phyloP scores from a whole-genome alignment of 306 rosid species.

The Alnus rubra region DNA sequence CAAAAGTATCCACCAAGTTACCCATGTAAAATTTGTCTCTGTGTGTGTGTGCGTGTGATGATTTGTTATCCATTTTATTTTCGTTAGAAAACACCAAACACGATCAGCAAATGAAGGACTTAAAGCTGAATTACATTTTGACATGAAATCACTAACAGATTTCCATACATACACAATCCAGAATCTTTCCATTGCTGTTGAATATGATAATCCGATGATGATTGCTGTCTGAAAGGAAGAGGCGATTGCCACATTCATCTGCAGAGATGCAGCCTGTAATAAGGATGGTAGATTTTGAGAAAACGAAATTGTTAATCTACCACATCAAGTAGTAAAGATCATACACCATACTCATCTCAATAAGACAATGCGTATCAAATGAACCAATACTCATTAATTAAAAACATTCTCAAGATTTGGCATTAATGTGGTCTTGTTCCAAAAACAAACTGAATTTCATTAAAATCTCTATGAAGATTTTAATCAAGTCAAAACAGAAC shows the following conservation, averaged over 20 bases:
- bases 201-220: conserved; percentile 82
- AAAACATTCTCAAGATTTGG: not conserved
- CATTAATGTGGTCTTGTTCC: not conserved
- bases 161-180: conserved; percentile 69
- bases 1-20: not conserved
- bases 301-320: conserved; percentile 14
- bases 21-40: not conserved
- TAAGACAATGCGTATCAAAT: not conserved
- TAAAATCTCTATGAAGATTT: not conserved
- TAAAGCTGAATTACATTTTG: conserved; percentile 26
- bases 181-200: conserved; percentile 65
- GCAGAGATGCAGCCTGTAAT: conserved; percentile 78
- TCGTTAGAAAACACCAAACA: conserved; percentile 6
- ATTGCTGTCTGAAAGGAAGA: conserved; percentile 87
- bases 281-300: conserved; percentile 25
- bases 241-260: conserved; percentile 63
- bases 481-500: not conserved
- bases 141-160: conserved; percentile 17
- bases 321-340: not conserved
- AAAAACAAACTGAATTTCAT: not conserved
- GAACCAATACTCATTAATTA: not conserved
- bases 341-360: not conserved
- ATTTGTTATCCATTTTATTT: not conserved
- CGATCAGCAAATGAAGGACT: conserved; percentile 14
- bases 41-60: not conserved